A percentile compares a stretch with the other conserved stretches of the same genome.
Evolutionary conservation across 192 early-diverging fungal species (phyloP).

Genomic region (Coemansia sp.): DNA sequence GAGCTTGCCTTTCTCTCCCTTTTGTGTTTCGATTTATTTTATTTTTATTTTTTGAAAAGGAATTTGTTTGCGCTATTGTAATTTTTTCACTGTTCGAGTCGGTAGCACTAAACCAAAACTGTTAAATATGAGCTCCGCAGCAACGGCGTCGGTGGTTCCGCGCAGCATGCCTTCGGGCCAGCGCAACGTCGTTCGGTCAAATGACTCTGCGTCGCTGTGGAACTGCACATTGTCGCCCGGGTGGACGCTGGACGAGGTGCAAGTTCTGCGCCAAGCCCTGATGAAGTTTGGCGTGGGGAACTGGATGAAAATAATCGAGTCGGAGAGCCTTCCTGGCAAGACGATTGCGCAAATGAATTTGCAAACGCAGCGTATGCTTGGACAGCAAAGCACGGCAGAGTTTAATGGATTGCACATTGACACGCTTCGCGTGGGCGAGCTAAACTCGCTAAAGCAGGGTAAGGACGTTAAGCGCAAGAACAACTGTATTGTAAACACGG

Average conservation of each 20-base stretch:
- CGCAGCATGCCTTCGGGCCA: slow-evolving; percentile 90
- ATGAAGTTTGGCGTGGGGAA: slow-evolving; percentile 93
- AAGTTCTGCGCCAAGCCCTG: slow-evolving; percentile 80
- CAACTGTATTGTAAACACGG: slow-evolving; percentile 93
- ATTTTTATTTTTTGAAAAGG: slow-evolving; percentile 3
- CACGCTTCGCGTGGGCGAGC: slow-evolving; percentile 79
- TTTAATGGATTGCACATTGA: slow-evolving; percentile 94
- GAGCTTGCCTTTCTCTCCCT: not conserved
- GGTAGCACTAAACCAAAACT: too few relatives aligned
- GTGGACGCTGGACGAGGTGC: slow-evolving; percentile 86
- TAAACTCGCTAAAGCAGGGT: slow-evolving; percentile 84
- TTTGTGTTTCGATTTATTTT: not conserved
- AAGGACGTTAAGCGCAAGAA: slow-evolving; percentile 89
- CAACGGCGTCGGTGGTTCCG: slow-evolving; percentile 59
- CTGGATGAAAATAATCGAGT: slow-evolving; percentile 96
- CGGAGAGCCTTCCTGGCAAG: slow-evolving; percentile 87
- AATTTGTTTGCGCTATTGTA: slow-evolving; percentile 16
- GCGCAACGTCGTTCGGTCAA: slow-evolving; percentile 88
- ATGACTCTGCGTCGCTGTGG: slow-evolving; percentile 94
- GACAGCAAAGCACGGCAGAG: slow-evolving; percentile 95
- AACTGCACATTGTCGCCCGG: slow-evolving; percentile 94
- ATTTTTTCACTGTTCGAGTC: too few relatives aligned
- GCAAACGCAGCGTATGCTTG: slow-evolving; percentile 92
- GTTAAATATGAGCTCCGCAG: slow-evolving; percentile 2
- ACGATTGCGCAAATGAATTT: slow-evolving; percentile 98